phyloP scores from a whole-genome alignment of 371 early-diverging fungal species.

The Lichtheimia ornata region DNA sequence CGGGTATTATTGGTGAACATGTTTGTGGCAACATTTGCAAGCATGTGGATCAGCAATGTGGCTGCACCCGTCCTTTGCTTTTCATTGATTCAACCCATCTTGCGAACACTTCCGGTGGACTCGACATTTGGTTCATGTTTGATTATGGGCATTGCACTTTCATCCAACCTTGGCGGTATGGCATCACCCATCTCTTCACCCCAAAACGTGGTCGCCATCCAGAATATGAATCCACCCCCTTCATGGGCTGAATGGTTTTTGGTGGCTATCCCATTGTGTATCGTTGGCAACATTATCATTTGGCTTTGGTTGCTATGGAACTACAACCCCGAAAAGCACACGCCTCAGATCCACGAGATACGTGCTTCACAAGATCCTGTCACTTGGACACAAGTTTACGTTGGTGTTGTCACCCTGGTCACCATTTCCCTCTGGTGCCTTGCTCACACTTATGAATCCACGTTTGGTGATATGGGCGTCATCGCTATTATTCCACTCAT shows the following conservation, averaged over 20 bases:
- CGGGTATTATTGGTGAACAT: constrained; percentile 89
- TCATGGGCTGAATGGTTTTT: constrained; percentile 71
- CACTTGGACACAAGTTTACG: constrained; percentile 63
- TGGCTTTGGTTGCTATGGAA: constrained; percentile 68
- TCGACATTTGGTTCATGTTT: constrained; percentile 69
- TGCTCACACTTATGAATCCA: constrained; percentile 55
- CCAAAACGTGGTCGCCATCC: constrained; percentile 77
- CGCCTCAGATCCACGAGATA: constrained; percentile 57
- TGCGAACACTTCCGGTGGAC: constrained; percentile 70
- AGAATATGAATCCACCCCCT: constrained; percentile 75
- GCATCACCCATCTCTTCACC: constrained; percentile 84
- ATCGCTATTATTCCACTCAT: constrained; percentile 80
- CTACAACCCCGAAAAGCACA: constrained; percentile 66
- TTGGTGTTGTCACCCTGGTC: constrained; percentile 58
- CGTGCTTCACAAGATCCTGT: constrained; percentile 62
- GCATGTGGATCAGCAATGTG: constrained; percentile 98
- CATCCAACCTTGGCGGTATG: constrained; percentile 88
- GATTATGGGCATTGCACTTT: constrained; percentile 82
- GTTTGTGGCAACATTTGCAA: constrained; percentile 92
- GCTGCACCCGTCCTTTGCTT: constrained; percentile 98
- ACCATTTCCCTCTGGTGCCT: constrained; percentile 84
- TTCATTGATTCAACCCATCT: constrained; percentile 85
- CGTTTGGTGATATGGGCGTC: constrained; percentile 83
- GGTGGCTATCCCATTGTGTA: constrained; percentile 61
- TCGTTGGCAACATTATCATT: constrained; percentile 67